phyloP scores from a whole-genome alignment of 345 rosid genomes.

The Eucalyptus urophylla region DNA sequence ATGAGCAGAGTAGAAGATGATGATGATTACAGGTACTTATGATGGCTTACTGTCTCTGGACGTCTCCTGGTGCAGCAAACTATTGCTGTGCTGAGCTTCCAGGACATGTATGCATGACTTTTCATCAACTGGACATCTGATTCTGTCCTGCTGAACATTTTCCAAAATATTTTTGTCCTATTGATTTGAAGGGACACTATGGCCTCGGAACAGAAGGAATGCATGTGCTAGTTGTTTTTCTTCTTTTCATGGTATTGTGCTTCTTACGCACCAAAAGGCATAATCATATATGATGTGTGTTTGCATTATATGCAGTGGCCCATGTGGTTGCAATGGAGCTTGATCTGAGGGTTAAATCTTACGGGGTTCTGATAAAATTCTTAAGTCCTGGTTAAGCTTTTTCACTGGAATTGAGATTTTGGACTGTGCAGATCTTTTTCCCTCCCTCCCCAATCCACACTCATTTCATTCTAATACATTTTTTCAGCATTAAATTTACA shows the following conservation, averaged over 20 bases:
- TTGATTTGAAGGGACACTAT: background rate
- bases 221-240: background rate
- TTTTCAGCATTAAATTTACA: background rate
- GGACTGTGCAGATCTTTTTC: background rate
- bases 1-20: conserved; percentile 10
- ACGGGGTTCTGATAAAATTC: background rate
- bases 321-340: background rate
- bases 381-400: background rate
- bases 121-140: background rate
- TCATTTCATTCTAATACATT: background rate
- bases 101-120: conserved; percentile 5
- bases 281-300: background rate
- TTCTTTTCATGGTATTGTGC: background rate
- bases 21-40: conserved; percentile 7
- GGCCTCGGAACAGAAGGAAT: background rate
- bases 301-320: background rate
- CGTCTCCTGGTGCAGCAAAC: conserved; percentile 3
- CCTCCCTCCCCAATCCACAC: background rate
- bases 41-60: background rate
- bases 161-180: background rate
- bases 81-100: conserved; percentile 2
- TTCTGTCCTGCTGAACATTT: background rate
- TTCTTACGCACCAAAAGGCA: background rate
- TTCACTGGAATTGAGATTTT: background rate
- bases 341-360: background rate